Evolutionary conservation across 2,329 filamentous ascomycete species (phyloP).

Genomic region (Madurella mycetomatis): DNA sequence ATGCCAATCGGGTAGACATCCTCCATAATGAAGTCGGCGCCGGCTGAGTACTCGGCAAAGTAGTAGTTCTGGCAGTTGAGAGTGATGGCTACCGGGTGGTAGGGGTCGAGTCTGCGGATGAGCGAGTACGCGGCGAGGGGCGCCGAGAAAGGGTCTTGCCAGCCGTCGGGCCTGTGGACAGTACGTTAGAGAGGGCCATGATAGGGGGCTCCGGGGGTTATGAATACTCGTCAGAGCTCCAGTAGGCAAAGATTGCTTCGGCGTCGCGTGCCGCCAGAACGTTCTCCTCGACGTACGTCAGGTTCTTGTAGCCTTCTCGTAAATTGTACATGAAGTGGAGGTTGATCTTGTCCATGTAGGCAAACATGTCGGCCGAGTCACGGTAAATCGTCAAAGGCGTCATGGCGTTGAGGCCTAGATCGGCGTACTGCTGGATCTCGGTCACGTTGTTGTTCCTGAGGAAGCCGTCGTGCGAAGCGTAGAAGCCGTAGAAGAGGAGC

Average conservation of each 20-base stretch:
- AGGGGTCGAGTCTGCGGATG: slow-evolving; percentile 51
- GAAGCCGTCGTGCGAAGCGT: slow-evolving; percentile 41
- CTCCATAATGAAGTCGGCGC: slow-evolving; percentile 55
- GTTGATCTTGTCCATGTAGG: slow-evolving; percentile 37
- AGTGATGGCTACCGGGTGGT: slow-evolving; percentile 56
- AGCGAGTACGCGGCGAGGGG: slow-evolving; percentile 39
- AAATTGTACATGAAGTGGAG: slow-evolving; percentile 44
- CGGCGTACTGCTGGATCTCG: slow-evolving; percentile 33
- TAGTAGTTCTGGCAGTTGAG: slow-evolving; percentile 61
- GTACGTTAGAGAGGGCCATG: not conserved
- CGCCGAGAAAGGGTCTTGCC: slow-evolving; percentile 49
- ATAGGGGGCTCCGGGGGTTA: not conserved
- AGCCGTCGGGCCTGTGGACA: slow-evolving; percentile 45
- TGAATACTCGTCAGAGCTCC: slow-evolving; percentile 42
- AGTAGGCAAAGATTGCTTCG: slow-evolving; percentile 41
- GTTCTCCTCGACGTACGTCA: slow-evolving; percentile 37
- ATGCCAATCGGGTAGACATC: slow-evolving; percentile 58
- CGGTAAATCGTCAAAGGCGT: slow-evolving; percentile 39
- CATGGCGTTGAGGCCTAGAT: slow-evolving; percentile 42
- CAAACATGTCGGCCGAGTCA: slow-evolving; percentile 35
- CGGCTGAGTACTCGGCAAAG: slow-evolving; percentile 50
- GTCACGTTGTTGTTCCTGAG: slow-evolving; percentile 37
- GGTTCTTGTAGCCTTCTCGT: slow-evolving; percentile 41
- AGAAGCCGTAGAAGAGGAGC: slow-evolving; percentile 43
- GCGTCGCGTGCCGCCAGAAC: slow-evolving; percentile 38